Percentiles rank a stretch among this genome's conserved stretches.
phyloP scores from a whole-genome alignment of 2,329 filamentous ascomycete species.

The Verticillium tricorpus region DNA sequence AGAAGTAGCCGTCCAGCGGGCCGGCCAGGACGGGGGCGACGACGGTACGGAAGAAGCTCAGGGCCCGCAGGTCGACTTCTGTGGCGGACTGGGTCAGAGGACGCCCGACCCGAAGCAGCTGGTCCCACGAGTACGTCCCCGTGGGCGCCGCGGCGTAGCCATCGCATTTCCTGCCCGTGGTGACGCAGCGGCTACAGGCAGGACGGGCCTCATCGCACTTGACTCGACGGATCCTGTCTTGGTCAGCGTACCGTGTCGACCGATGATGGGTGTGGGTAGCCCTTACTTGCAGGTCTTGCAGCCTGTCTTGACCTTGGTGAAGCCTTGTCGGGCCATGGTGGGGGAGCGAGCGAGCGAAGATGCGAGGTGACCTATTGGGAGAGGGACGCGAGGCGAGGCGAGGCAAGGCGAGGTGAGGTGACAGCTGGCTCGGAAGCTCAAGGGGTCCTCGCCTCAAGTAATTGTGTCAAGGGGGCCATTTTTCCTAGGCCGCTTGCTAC shows the following conservation, averaged over 20 bases:
- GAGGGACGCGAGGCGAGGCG: background rate
- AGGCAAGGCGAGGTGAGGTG: too few species aligned
- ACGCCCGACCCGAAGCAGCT: constrained; percentile 23
- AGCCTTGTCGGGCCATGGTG: constrained; percentile 5
- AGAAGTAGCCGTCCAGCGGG: constrained; percentile 32
- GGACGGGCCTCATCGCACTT: constrained; percentile 27
- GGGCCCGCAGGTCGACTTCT: constrained; percentile 22
- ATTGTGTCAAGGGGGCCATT: background rate
- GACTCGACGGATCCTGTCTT: constrained; percentile 20
- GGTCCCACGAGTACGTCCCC: constrained; percentile 25
- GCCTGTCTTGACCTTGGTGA: constrained; percentile 17
- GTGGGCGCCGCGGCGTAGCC: constrained; percentile 18
- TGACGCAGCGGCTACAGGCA: constrained; percentile 19
- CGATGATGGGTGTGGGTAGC: background rate
- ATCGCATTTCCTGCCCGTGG: constrained; percentile 23
- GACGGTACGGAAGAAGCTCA: constrained; percentile 32
- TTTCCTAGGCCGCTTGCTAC: too few species aligned
- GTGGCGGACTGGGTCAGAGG: constrained; percentile 17
- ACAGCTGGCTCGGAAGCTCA: background rate
- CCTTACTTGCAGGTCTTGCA: constrained; percentile 18
- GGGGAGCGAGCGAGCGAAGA: background rate
- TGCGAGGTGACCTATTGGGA: constrained; percentile 5
- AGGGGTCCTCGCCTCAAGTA: constrained; percentile 2
- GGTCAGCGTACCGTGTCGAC: background rate
- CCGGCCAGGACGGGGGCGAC: constrained; percentile 31